phyloP scores from a whole-genome alignment of 2,329 filamentous ascomycete species.

The Ophiostoma ulmi region DNA sequence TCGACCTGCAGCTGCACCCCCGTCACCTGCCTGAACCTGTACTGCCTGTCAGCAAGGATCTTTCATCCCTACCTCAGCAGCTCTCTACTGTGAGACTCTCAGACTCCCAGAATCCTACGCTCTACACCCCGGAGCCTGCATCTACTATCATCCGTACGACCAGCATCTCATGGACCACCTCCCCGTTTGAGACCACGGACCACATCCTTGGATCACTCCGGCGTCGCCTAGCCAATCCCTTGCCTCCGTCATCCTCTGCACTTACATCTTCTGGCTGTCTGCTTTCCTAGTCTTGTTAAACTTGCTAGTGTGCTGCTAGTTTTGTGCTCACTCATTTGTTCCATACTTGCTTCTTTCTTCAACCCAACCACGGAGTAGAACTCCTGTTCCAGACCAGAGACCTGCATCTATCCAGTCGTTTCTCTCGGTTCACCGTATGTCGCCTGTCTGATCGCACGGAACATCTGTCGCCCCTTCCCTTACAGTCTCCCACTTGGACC shows the following conservation, averaged over 20 bases:
- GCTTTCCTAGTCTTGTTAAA: background rate
- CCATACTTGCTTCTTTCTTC: constrained; percentile 9
- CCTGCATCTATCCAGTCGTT: constrained; percentile 2
- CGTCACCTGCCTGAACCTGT: background rate
- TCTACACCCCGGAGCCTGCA: background rate
- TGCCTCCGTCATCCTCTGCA: background rate
- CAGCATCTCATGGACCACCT: constrained; percentile 14
- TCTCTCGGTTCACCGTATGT: constrained; percentile 15
- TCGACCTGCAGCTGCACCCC: constrained; percentile 7
- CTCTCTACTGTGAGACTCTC: background rate
- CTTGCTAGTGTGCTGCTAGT: too few relatives aligned
- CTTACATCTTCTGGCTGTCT: background rate
- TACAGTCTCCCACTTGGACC: background rate
- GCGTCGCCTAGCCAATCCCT: constrained; percentile 16
- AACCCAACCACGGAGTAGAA: background rate
- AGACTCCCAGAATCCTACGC: too few relatives aligned
- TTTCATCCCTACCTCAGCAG: background rate
- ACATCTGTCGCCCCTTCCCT: background rate
- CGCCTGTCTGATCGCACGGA: constrained; percentile 2
- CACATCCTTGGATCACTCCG: constrained; percentile 13
- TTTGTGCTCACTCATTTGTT: background rate
- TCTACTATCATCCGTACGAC: background rate
- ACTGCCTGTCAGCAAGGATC: constrained; percentile 3
- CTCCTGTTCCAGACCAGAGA: constrained; percentile 12
- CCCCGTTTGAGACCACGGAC: constrained; percentile 8